These are phyloP conservation scores for Globisporangium apiculatum DNA, from an alignment of 352 stramenopile species.

Conservation along the genomic window DNA sequence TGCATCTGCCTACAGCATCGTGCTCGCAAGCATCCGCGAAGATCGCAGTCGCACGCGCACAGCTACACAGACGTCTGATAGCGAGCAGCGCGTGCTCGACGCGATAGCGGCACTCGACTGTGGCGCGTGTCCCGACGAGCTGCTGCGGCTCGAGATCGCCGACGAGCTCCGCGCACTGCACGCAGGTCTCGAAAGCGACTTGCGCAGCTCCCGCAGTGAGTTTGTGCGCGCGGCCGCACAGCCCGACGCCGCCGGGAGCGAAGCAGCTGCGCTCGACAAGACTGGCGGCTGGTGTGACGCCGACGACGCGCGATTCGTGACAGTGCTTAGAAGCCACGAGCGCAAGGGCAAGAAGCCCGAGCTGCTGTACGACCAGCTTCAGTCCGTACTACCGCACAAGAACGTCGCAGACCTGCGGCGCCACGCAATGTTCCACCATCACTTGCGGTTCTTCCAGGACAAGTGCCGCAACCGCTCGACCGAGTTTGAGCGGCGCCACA, in stretches of 20 bases:
- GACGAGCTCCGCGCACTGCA: conserved; percentile 25
- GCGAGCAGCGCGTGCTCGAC: conserved; percentile 14
- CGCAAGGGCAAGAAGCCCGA: conserved; percentile 39
- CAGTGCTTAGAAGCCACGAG: conserved; percentile 41
- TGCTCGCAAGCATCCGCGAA: conserved; percentile 26
- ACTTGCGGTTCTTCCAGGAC: conserved; percentile 42
- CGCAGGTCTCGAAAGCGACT: conserved; percentile 18
- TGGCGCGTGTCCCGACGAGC: conserved; percentile 24
- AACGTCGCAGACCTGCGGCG: conserved; percentile 20
- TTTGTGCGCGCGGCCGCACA: conserved; percentile 30
- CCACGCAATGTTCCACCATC: conserved; percentile 58
- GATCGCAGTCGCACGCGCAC: background rate
- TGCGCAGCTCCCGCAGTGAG: conserved; percentile 27
- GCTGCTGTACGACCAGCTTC: conserved; percentile 53
- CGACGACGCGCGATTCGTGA: conserved; percentile 59
- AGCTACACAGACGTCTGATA: conserved; percentile 11
- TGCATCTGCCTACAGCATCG: conserved; percentile 16
- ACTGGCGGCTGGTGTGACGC: conserved; percentile 31
- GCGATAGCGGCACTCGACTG: conserved; percentile 12
- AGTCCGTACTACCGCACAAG: conserved; percentile 33
- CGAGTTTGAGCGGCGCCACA: conserved; percentile 34
- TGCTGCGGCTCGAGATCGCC: conserved; percentile 38
- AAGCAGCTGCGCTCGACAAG: conserved; percentile 30
- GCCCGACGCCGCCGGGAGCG: conserved; percentile 21
- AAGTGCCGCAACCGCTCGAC: conserved; percentile 42